A percentile compares a stretch with the other conserved stretches of the same genome.
These are phyloP conservation scores for Amphibolis antarctica DNA, from an alignment of 106 monocot species.

Conservation along the genomic window DNA sequence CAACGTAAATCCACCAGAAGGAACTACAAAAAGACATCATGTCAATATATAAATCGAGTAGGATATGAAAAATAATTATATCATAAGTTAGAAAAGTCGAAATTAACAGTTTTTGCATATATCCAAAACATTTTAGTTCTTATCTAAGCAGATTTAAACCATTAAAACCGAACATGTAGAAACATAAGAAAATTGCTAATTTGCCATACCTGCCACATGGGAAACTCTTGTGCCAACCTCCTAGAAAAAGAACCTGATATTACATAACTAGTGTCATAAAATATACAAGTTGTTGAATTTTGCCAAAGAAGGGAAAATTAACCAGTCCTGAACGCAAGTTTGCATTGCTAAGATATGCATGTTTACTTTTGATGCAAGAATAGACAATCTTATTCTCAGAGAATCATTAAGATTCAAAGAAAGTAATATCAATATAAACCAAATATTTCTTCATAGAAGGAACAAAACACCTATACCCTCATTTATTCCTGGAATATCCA, in stretches of 20 bases:
- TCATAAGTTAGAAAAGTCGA: neutral
- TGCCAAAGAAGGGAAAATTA: neutral
- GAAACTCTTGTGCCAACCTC: slow-evolving; percentile 83
- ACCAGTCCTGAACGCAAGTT: too few relatives aligned
- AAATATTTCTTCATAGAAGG: too few relatives aligned
- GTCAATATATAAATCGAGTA: neutral
- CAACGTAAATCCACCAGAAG: slow-evolving; percentile 94
- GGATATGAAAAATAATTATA: neutral
- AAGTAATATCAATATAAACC: too few relatives aligned
- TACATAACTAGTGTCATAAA: neutral
- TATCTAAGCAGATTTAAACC: neutral
- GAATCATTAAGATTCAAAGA: too few relatives aligned
- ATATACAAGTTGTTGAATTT: neutral
- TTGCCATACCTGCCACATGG: slow-evolving; percentile 75
- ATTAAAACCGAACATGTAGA: neutral
- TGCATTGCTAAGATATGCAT: too few relatives aligned
- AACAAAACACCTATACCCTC: too few relatives aligned
- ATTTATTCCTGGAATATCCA: too few relatives aligned
- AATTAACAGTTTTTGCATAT: neutral
- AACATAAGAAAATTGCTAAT: neutral
- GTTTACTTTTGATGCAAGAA: too few relatives aligned
- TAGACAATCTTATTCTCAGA: too few relatives aligned
- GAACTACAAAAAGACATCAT: slow-evolving; percentile 43
- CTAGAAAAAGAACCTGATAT: slow-evolving; percentile 78
- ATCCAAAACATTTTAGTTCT: neutral